Evolutionary conservation across 371 early-diverging fungal species (phyloP).

Genomic region (Saksenaea vasiformis): DNA sequence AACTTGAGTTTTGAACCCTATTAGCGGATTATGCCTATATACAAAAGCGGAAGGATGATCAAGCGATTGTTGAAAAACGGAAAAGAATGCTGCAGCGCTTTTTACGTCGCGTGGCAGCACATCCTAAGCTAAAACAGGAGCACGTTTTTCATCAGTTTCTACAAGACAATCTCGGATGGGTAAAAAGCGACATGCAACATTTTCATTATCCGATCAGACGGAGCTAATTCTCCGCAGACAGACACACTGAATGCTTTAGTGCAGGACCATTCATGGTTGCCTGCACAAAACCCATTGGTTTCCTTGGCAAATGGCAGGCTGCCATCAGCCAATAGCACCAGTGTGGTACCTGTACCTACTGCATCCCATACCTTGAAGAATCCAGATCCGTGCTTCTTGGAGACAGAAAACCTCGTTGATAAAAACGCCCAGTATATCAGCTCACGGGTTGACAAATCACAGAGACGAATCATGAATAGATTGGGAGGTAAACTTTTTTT

Average conservation of each 20-base stretch:
- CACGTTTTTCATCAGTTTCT: slow-evolving; percentile 91
- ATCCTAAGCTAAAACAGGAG: slow-evolving; percentile 82
- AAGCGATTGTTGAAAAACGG: slow-evolving; percentile 79
- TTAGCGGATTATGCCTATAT: slow-evolving; percentile 78
- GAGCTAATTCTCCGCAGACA: slow-evolving; percentile 34
- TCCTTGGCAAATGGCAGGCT: not conserved
- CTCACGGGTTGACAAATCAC: slow-evolving; percentile 60
- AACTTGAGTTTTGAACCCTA: slow-evolving; percentile 11
- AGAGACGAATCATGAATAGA: slow-evolving; percentile 57
- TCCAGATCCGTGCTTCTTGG: slow-evolving; percentile 71
- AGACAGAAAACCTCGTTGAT: slow-evolving; percentile 67
- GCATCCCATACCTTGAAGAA: slow-evolving; percentile 50
- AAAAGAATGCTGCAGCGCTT: slow-evolving; percentile 91
- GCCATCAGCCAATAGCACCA: slow-evolving; percentile 17
- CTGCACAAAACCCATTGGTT: not conserved
- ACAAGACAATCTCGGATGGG: slow-evolving; percentile 64
- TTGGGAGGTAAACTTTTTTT: slow-evolving; percentile 47
- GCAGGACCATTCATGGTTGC: not conserved
- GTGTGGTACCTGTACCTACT: slow-evolving; percentile 45
- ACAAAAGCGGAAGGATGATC: slow-evolving; percentile 82
- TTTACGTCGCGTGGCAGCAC: slow-evolving; percentile 76
- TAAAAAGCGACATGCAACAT: slow-evolving; percentile 16
- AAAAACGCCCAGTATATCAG: slow-evolving; percentile 59
- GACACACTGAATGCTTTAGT: slow-evolving; percentile 57
- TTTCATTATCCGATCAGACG: not conserved